These are phyloP conservation scores for Juglanconis sp. DNA, from an alignment of 2,329 filamentous ascomycete species.

Conservation along the genomic window DNA sequence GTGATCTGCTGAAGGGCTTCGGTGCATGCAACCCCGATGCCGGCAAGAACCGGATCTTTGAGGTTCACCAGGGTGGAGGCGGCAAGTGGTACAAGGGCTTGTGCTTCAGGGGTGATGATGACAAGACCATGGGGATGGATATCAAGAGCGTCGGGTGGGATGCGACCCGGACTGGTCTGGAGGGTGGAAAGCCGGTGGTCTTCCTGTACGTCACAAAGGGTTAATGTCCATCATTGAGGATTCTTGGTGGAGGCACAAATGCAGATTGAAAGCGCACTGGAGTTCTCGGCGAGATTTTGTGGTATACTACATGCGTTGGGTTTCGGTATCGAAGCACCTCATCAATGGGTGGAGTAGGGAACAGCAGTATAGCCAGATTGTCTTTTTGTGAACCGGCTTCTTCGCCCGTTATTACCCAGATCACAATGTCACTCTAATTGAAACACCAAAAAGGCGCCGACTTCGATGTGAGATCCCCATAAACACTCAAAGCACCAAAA, in stretches of 20 bases:
- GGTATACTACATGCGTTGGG: too few relatives aligned
- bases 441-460: too few relatives aligned
- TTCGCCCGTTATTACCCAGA: too few relatives aligned
- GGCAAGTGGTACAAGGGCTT: slow-evolving; percentile 59
- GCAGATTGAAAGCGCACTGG: not conserved
- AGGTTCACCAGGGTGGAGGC: slow-evolving; percentile 52
- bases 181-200: slow-evolving; percentile 51
- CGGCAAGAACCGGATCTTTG: slow-evolving; percentile 55
- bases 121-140: slow-evolving; percentile 44
- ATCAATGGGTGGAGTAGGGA: too few relatives aligned
- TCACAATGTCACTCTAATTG: too few relatives aligned
- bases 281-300: too few relatives aligned
- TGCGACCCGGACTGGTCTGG: slow-evolving; percentile 42
- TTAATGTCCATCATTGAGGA: slow-evolving; percentile 24
- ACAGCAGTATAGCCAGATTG: too few relatives aligned
- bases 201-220: slow-evolving; percentile 59
- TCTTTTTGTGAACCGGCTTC: too few relatives aligned
- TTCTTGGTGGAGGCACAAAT: not conserved
- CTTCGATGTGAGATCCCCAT: too few relatives aligned
- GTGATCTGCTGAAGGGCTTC: slow-evolving; percentile 56
- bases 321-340: too few relatives aligned
- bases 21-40: slow-evolving; percentile 50
- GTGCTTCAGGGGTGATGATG: slow-evolving; percentile 47
- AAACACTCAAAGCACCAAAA: too few relatives aligned
- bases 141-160: slow-evolving; percentile 61